Evolutionary conservation across 192 early-diverging fungal species (phyloP), one percentile per base, ranked within the genome.

Genomic region (Coemansia interrupta): DNA sequence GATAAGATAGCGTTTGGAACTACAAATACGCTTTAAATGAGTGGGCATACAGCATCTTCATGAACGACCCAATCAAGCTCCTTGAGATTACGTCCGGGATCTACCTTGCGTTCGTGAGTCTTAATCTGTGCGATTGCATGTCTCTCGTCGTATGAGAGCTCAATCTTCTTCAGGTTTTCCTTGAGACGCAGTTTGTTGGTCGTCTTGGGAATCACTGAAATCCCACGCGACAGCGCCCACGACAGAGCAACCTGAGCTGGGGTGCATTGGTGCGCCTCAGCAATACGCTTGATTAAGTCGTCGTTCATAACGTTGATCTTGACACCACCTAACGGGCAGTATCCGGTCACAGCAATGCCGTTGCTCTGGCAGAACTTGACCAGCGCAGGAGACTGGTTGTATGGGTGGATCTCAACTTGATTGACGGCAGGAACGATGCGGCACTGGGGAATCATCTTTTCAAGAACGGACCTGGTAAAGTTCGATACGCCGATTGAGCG

Each of bases 401-500:
- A 82, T 30, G 92, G 92, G 64, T 94, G 91, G 26, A 90, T 66
- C 68, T 96, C 94, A 52, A 93, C 75, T 72, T 97, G 92, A 82
- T 90, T 89, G 39, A 86, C 89, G 42, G 86, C 90, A 14, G 95
- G 95, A 51, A 83, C 62, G 39, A 94, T 85, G 45, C 77, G 82
- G 66, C 84, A 82, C 44, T 71, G 54, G 7, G 70, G 74, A 6
- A 95, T 61, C 42, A 96, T 69, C 56, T 86, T 80, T 50, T 89
- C 77, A 18, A 92, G 69, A 46, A 87, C 75, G 32, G 59, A 58
- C 52, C 82, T 80, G 62, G 76, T 80, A 32, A 83, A 89, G 80
- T 97, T 97, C 45, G 87, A 89, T 29, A 95, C 91, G 65, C 95
- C 95, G 41, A 97, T 91, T 45, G 83, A 66, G 54, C 84, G 83